Evolutionary conservation across 2,329 filamentous ascomycete genomes (phyloP).

Genomic region (Fusarium metavorans): DNA sequence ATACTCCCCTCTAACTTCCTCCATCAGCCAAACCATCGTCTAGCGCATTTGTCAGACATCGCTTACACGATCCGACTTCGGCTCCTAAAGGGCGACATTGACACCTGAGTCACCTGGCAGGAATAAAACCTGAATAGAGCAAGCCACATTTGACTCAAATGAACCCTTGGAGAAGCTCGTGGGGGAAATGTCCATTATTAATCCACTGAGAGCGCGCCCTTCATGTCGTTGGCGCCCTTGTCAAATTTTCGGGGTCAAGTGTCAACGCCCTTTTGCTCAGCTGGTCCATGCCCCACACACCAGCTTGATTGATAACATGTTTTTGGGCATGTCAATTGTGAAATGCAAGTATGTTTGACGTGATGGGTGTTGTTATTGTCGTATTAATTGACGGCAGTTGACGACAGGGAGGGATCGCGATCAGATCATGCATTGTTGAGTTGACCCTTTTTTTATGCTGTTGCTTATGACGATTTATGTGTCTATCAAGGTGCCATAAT

Average conservation of each 20-base stretch:
- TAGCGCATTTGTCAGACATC: not conserved
- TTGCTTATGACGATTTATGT: not conserved
- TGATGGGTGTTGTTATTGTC: not conserved
- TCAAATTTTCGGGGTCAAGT: not conserved
- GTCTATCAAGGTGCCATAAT: not conserved
- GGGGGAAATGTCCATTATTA: constrained; percentile 33
- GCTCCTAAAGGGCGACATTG: not conserved
- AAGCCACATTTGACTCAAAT: constrained; percentile 24
- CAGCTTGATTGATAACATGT: not conserved
- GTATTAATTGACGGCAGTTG: not conserved
- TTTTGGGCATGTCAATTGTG: not conserved
- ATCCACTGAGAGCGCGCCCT: constrained; percentile 25
- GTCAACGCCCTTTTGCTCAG: constrained; percentile 18
- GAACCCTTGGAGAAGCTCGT: not conserved
- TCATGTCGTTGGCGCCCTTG: constrained; percentile 34
- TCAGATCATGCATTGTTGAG: not conserved
- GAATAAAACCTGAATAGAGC: not conserved
- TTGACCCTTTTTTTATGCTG: not conserved
- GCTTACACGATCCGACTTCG: constrained; percentile 20
- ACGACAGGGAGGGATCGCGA: not conserved
- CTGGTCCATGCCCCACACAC: not conserved
- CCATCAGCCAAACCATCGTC: not conserved
- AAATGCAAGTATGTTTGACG: not conserved
- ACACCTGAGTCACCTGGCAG: constrained; percentile 25
- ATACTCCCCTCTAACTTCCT: not conserved